Evolutionary conservation across 1,139 yeast genomes (phyloP).

Genomic region (Eremothecium gossypii): DNA sequence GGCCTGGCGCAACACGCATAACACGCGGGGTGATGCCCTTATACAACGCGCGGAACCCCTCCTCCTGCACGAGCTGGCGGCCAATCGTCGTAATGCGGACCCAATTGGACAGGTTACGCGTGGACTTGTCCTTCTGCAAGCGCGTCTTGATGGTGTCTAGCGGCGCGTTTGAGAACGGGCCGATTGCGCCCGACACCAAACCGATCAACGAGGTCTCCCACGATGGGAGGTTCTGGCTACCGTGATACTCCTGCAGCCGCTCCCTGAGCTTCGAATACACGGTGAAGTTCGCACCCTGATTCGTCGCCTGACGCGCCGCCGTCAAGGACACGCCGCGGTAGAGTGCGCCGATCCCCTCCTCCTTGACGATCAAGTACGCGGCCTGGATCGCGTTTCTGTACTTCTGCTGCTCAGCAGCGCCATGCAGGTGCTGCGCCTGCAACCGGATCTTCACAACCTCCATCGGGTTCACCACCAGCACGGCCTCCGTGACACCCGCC

Average conservation of each 20-base stretch:
- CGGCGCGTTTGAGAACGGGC: conserved; percentile 96
- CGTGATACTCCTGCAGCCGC: conserved; percentile 57
- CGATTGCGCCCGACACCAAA: conserved; percentile 88
- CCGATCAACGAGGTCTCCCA: conserved; percentile 95
- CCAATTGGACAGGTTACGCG: conserved; percentile 58
- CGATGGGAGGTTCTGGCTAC: conserved; percentile 59
- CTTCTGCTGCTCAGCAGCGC: conserved; percentile 43
- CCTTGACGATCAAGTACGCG: conserved; percentile 70
- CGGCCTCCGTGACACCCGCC: conserved; percentile 96
- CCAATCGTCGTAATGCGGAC: conserved; percentile 72
- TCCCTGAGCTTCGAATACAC: conserved; percentile 83
- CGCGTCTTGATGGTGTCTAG: conserved; percentile 95
- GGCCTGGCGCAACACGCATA: conserved; percentile 99
- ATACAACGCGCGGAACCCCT: conserved; percentile 80
- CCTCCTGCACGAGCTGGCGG: conserved; percentile 72
- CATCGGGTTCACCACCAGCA: conserved; percentile 89
- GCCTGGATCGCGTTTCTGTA: conserved; percentile 93
- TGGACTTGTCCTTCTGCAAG: conserved; percentile 81
- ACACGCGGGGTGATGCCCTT: conserved; percentile 98
- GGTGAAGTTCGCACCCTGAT: conserved; percentile 97
- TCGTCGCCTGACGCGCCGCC: conserved; percentile 95
- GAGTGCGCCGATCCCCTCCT: conserved; percentile 82
- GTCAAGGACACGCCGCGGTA: conserved; percentile 94
- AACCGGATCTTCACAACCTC: conserved; percentile 93
- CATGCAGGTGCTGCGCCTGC: conserved; percentile 79